phyloP scores from a whole-genome alignment of 176 grass and related monocot species.

The Aegilops sharonensis region DNA sequence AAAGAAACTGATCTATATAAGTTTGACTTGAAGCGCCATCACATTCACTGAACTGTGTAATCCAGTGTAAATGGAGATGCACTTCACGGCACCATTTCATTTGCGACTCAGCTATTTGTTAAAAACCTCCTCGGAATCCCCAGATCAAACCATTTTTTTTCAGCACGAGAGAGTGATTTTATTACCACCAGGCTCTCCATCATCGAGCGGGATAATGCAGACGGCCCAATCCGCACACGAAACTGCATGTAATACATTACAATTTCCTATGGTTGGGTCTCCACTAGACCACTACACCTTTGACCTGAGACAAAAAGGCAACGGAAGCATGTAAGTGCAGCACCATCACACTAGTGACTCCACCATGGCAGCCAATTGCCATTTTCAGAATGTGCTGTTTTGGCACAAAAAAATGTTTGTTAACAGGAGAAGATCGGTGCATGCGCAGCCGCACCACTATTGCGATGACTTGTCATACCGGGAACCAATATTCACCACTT shows the following conservation, averaged over 20 bases:
- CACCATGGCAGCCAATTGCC: slow-evolving; percentile 11
- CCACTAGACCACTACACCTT: slow-evolving; percentile 32
- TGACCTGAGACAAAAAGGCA: slow-evolving; percentile 28
- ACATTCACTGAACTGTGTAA: not conserved
- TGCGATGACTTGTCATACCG: not conserved
- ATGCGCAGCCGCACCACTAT: slow-evolving; percentile 35
- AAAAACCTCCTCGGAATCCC: not conserved
- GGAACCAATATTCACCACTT: not conserved
- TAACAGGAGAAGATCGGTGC: not conserved
- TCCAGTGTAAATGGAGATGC: not conserved
- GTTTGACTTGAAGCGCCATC: slow-evolving; percentile 25
- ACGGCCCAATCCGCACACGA: not conserved
- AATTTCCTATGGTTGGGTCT: slow-evolving; percentile 28
- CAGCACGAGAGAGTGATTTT: not conserved
- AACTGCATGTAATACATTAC: slow-evolving; percentile 8
- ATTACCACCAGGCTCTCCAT: not conserved
- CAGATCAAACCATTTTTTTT: not conserved
- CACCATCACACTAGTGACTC: slow-evolving; percentile 37
- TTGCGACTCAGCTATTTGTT: not conserved
- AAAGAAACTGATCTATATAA: not conserved
- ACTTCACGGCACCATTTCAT: not conserved
- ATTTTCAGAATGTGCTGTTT: slow-evolving; percentile 21
- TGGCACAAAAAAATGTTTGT: not conserved
- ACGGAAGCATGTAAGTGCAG: slow-evolving; percentile 32
- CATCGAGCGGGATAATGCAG: not conserved